Evolutionary conservation across 129 eudicot genomes (phyloP).

Genomic region (Cynara cardunculus): DNA sequence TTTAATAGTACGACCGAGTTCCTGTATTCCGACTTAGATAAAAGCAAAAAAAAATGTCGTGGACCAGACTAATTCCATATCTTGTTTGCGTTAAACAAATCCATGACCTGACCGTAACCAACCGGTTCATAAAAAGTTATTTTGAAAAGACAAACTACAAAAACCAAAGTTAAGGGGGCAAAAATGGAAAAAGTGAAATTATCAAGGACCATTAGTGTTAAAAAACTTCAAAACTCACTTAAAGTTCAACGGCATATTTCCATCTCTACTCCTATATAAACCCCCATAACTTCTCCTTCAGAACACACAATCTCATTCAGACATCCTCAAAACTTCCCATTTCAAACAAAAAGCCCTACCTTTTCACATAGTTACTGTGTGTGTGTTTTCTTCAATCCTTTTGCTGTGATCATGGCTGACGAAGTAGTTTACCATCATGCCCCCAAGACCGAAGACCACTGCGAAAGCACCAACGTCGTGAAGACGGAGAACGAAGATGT

Average conservation of each 20-base stretch:
- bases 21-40: neutral
- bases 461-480: neutral
- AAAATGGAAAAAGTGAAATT: neutral
- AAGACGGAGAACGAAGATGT: constrained; percentile 6
- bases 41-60: neutral
- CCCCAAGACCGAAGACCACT: constrained; percentile 10
- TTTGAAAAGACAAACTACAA: neutral
- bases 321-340: constrained; percentile 17
- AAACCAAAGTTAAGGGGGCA: neutral
- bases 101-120: neutral
- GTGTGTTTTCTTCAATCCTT: neutral
- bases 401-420: constrained; percentile 24
- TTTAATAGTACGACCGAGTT: no score
- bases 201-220: neutral
- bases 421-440: constrained; percentile 24
- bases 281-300: neutral
- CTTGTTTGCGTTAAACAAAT: no score
- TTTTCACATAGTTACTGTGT: constrained; percentile 17
- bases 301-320: constrained; percentile 9
- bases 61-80: no score
- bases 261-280: constrained; percentile 24
- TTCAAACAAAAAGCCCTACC: neutral
- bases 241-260: neutral
- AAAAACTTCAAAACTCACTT: neutral
- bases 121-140: neutral